Percentiles rank a stretch among this genome's conserved stretches.
Conservation (phyloP, 306 rosid species). For the Sicyos edulis region DNA sequence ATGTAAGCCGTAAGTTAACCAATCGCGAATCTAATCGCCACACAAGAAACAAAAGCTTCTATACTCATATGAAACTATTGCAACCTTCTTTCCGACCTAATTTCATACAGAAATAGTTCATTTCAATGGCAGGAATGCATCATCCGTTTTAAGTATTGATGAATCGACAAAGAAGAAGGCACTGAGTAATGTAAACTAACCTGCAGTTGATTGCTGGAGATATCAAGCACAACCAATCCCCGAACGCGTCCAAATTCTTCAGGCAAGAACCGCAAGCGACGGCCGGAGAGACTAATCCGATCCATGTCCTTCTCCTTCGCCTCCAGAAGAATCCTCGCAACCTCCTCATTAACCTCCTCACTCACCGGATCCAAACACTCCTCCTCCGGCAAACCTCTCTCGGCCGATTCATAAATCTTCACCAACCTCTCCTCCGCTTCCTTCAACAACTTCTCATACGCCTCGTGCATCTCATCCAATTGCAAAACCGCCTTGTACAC, state of each 20-base stretch:
- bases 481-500: conserved; percentile 43
- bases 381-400: conserved; percentile 23
- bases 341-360: conserved; percentile 54
- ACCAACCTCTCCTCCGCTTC: conserved; percentile 68
- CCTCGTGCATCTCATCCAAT: conserved; percentile 70
- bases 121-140: background rate
- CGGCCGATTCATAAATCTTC: conserved; percentile 59
- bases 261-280: conserved; percentile 46
- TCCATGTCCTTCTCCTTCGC: conserved; percentile 52
- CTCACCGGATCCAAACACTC: background rate
- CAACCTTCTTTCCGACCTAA: background rate
- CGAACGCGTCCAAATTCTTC: conserved; percentile 61
- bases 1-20: background rate
- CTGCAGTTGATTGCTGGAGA: conserved; percentile 64
- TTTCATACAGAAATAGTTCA: background rate
- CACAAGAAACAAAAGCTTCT: background rate
- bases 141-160: background rate
- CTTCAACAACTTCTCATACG: conserved; percentile 65
- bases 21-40: background rate
- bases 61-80: background rate
- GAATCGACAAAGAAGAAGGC: conserved; percentile 1
- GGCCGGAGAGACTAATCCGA: conserved; percentile 48
- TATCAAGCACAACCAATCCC: conserved; percentile 47
- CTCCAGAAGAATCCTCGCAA: conserved; percentile 54
- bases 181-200: conserved; percentile 25